Base-by-base conservation (phyloP, 2,329 filamentous ascomycete genomes). In the Metarhizium rileyi region DNA sequence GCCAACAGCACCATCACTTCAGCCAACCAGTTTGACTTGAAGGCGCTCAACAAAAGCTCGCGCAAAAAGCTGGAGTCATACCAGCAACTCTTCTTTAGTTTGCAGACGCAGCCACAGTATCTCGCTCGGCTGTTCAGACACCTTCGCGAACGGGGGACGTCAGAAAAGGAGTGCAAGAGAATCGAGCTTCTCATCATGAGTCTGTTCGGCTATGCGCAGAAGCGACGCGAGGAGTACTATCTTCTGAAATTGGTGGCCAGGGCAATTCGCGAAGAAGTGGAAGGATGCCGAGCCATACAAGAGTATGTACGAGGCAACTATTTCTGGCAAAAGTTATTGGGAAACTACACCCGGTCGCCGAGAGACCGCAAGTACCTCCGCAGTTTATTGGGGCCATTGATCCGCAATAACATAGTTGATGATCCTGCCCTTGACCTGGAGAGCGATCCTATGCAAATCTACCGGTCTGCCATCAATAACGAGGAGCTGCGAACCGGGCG, bases 381-480 rank as follows among this genome's bases (percentile, higher is more conserved):
- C 53, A 88, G 95, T 56, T 74, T 96, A 2, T 73, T 97, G 4
- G 89, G 90, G 0, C 83, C 87, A 1, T 69, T 98, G 44, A 86
- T 98, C 57, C 86, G 87, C 54, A 87, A 95, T 63, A 91, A 93
- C 62, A 90, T 98, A 60, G 84, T 97, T 49, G 93, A 95, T 49
- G 93, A 96, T 57, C 84, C 90, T 12, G 85, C 84, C 5, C 74
- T 98, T 30, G 91, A 98, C 63, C 75, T 98, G 25, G 93, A 98
- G 68, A 96, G 91, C 64, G 93, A 98, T 62, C 93, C 93, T 0
- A 85, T 97, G 74, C 91, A 97, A 59, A 98, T 98, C 50, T 97
- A 98, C 68, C 82, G 87, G 40, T 93, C 90, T 5, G 84, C 89
- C 14, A 94, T 98, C 70, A 97, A 94, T 70, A 95, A 98, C 59